phyloP scores from a whole-genome alignment of 345 rosid genomes.

The Heritiera fomes region DNA sequence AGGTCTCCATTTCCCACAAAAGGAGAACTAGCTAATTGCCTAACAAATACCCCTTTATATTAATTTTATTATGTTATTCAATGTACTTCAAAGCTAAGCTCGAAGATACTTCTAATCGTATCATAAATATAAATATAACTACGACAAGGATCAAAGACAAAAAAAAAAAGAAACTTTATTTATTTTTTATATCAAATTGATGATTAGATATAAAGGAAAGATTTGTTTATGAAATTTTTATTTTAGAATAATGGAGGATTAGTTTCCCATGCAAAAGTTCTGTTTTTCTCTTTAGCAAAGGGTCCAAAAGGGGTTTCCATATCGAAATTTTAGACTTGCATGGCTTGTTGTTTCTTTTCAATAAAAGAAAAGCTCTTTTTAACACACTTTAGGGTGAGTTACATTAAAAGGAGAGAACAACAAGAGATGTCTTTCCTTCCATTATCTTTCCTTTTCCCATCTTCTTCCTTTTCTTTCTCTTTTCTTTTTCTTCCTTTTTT shows the following conservation, averaged over 20 bases:
- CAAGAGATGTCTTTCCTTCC: slow-evolving; percentile 42
- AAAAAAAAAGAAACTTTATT: slow-evolving; percentile 17
- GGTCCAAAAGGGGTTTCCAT: slow-evolving; percentile 29
- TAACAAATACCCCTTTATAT: too few species aligned
- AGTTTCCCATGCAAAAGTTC: slow-evolving; percentile 50
- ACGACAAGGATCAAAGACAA: slow-evolving; percentile 31
- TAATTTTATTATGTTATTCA: neutral
- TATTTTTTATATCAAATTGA: slow-evolving; percentile 3
- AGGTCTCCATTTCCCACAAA: neutral
- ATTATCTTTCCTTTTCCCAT: neutral
- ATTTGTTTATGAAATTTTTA: slow-evolving; percentile 15
- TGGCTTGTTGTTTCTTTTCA: slow-evolving; percentile 34
- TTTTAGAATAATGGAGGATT: slow-evolving; percentile 25
- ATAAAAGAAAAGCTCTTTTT: slow-evolving; percentile 41
- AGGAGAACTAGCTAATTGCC: too few species aligned
- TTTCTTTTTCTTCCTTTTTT: neutral
- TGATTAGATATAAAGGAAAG: slow-evolving; percentile 26
- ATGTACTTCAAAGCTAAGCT: too few species aligned
- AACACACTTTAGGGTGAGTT: slow-evolving; percentile 43
- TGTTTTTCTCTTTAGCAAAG: slow-evolving; percentile 19
- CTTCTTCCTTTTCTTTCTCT: neutral
- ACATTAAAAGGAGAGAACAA: slow-evolving; percentile 59
- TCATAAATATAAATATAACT: neutral
- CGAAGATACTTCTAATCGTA: neutral
- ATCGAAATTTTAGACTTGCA: slow-evolving; percentile 33